Evolutionary conservation across 2,329 filamentous ascomycete genomes (phyloP), one percentile per base, ranked within the genome.

Genomic region (Tolypocladium guangdongense): DNA sequence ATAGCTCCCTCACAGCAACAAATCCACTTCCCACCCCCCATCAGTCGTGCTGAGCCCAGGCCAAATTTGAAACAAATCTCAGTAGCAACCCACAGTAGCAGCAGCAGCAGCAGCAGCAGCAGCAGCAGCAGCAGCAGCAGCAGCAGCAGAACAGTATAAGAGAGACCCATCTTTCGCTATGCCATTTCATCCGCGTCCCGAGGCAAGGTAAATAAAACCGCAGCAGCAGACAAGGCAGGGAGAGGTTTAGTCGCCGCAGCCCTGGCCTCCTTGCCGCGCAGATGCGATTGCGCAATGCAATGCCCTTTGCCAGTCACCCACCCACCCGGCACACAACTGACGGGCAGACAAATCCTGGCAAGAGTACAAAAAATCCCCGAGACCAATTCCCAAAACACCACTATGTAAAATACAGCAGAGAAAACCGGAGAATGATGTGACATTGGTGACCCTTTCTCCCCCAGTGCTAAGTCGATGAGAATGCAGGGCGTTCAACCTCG

Each of bases 381-480:
- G 46, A 35, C 33, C 8, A 27, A 39, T 54, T 49, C 51, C 55
- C 52, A 16, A 56, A 57, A 57, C 50, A 56, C 56, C 54, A 47
- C 51, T 18, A 56, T 51, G 49, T 61, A 59, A 57, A 59, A 56
- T 59, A 60, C 57, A 64, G 50, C 46, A 55, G 50, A 41, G 41
- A 52, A 51, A 56, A 37, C 47, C 47, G 46, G 43, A 50, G 36
- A n/a, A 43, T 22, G 27, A 33, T 33, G 36, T 16, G 46, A 35
- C 22, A 43, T 43, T 41, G 27, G 20, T 4, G 36, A 22, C 46
- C 18, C n/a, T 24, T 20, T 18, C 10, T 14, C 8, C 48, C 20
- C 16, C 16, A 5, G 43, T 16, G 16, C 27, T 5, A 11, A 20
- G 27, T 11, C 27, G 14, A 18, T 3, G 27, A 47, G 27, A 22